These are phyloP conservation scores for Rosa lucieae DNA, from an alignment of 306 rosid species.

Conservation along the genomic window DNA sequence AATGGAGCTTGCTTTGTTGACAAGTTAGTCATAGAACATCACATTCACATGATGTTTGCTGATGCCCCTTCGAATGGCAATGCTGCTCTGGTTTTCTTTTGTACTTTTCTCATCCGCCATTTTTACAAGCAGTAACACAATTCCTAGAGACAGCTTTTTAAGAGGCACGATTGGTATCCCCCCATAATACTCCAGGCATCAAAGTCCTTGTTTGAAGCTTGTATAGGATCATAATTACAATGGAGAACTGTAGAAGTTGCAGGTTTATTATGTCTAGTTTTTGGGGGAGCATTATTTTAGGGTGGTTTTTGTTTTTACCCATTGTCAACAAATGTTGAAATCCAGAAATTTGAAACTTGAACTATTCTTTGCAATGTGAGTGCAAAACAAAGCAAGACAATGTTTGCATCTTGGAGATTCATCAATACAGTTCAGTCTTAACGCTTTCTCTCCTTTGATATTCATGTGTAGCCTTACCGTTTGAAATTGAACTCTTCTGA, in stretches of 20 bases:
- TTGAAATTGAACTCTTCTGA: neutral
- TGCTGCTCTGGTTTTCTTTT: neutral
- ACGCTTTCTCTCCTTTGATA: neutral
- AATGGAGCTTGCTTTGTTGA: conserved; percentile 43
- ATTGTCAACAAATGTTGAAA: conserved; percentile 40
- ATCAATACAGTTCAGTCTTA: neutral
- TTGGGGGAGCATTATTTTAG: conserved; percentile 56
- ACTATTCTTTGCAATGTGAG: conserved; percentile 51
- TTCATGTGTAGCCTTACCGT: neutral
- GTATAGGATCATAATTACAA: conserved; percentile 35
- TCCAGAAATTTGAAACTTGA: conserved; percentile 31
- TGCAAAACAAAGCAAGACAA: conserved; percentile 35
- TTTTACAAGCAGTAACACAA: conserved; percentile 30
- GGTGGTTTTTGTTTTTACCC: conserved; percentile 30
- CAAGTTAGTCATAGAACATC: conserved; percentile 33
- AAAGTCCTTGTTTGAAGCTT: conserved; percentile 39
- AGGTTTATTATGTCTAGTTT: conserved; percentile 27
- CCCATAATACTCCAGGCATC: conserved; percentile 13
- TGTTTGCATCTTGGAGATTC: conserved; percentile 4
- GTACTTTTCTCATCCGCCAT: neutral
- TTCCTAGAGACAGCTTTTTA: conserved; percentile 30
- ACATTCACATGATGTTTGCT: conserved; percentile 17
- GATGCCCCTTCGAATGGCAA: conserved; percentile 2
- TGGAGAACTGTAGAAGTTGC: conserved; percentile 39
- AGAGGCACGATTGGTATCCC: conserved; percentile 33